Base-by-base conservation (phyloP, 768 basidiomycete genomes). In the Lentinula sp. region DNA sequence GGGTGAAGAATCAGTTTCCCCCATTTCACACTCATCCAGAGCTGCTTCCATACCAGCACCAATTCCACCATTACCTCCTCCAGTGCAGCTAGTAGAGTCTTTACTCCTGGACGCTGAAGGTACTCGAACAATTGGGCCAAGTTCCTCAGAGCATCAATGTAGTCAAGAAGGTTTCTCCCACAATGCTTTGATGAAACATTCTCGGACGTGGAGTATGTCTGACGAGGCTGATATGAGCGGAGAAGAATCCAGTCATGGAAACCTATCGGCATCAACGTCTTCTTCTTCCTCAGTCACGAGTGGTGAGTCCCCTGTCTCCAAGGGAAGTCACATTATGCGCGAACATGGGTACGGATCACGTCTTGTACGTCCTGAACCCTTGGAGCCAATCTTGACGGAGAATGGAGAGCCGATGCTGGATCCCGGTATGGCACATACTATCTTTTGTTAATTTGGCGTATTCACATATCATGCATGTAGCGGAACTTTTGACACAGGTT, bases 371-470 rank as follows among this genome's bases (percentile, higher is more conserved):
- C 74, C 79, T 11, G 76, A 74, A 45, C 75, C 77, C 15, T 78
- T 80, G 78, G 82, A 82, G 62, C 77, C 81, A 63, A 80, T 85
- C 64, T 73, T 85, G 15, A 85, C 83, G 1, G 84, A 85, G 66
- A 85, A 87, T 67, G 84, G 82, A 8, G 83, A 83, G 66, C 80
- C 84, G 5, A 87, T 87, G 83, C 71, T 88, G 64, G 84, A 85
- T 70, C 84, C 86, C 73, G 84, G 86, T 87, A 46, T 31, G 81
- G 3, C 28, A 28, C 28, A 28, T 28, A 28, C 28, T 28, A 4
- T 28, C 28, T 28, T 28, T 28, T 28, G 28, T 3, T 28, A 4
- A 28, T 28, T 28, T 28, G 28, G 28, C 3, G 64, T 58, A 7
- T 10, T 53, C 18, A 40, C 51, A 31, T 11, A 53, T 32, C 28